Evolutionary conservation across 768 basidiomycete species (phyloP).

Genomic region (Lenzites betulinus): DNA sequence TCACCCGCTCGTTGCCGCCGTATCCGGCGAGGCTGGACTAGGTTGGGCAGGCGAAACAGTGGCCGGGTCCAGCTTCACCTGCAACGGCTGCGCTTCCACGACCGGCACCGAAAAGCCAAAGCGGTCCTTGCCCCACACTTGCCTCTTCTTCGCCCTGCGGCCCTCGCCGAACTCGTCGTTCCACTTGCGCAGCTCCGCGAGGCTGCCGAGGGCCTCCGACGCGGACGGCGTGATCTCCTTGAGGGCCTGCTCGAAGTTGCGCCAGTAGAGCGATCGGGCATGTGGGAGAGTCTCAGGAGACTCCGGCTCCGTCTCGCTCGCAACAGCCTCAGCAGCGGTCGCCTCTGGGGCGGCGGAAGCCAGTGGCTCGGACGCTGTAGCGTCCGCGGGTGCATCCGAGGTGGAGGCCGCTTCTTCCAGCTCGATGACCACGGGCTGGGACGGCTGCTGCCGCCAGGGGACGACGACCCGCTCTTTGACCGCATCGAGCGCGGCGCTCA

Average conservation of each 20-base stretch:
- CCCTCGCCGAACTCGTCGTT: slow-evolving; percentile 96
- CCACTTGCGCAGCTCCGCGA: slow-evolving; percentile 81
- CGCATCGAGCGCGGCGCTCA: slow-evolving; percentile 88
- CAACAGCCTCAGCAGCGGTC: slow-evolving; percentile 3
- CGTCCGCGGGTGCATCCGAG: slow-evolving; percentile 1
- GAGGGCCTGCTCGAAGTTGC: slow-evolving; percentile 82
- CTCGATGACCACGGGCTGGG: background rate
- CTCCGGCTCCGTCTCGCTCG: background rate
- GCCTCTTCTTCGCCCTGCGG: slow-evolving; percentile 59
- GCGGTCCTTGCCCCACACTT: slow-evolving; percentile 83
- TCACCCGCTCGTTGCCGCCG: background rate
- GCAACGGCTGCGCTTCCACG: background rate
- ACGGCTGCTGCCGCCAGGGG: slow-evolving; percentile 59
- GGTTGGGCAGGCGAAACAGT: background rate
- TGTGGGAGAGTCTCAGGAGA: slow-evolving; percentile 2
- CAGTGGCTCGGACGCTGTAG: background rate
- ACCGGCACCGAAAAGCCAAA: slow-evolving; percentile 76
- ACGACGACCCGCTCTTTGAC: slow-evolving; percentile 83
- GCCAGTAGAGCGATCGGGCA: slow-evolving; percentile 46
- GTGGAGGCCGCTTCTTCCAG: background rate
- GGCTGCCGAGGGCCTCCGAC: slow-evolving; percentile 77
- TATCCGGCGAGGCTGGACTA: background rate
- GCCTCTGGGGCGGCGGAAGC: background rate
- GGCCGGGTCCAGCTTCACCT: slow-evolving; percentile 23
- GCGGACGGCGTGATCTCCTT: slow-evolving; percentile 89